Percentiles rank a stretch among this genome's conserved stretches.
These are phyloP conservation scores for Saccharomycopsis microspora DNA, from an alignment of 805 yeast genomes.

Conservation along the genomic window DNA sequence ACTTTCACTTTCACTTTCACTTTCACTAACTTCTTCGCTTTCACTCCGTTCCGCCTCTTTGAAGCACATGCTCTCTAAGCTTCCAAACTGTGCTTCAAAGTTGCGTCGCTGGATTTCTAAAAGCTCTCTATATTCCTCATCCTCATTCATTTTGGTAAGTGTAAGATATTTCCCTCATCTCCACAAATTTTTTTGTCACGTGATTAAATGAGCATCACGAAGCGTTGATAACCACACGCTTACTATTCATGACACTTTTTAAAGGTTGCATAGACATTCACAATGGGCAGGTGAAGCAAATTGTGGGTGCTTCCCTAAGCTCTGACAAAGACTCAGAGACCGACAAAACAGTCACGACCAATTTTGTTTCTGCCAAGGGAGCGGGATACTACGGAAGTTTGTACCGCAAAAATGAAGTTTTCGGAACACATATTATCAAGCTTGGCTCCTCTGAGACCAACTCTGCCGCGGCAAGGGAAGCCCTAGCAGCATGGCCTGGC, in stretches of 20 bases:
- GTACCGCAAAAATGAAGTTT: constrained; percentile 45
- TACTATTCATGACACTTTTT: constrained; percentile 58
- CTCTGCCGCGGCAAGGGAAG: constrained; percentile 72
- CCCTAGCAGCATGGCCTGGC: constrained; percentile 63
- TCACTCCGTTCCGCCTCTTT: constrained; percentile 30
- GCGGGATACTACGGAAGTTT: constrained; percentile 65
- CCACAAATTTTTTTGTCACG: not conserved
- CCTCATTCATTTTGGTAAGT: not conserved
- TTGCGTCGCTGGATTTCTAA: constrained; percentile 43
- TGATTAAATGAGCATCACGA: not conserved
- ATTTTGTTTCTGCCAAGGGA: constrained; percentile 68
- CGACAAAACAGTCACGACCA: constrained; percentile 40
- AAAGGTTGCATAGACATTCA: constrained; percentile 95
- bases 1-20: constrained; percentile 2
- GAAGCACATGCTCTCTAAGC: constrained; percentile 41
- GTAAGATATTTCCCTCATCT: too few relatives aligned
- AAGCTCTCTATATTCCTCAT: not conserved
- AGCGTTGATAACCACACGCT: not conserved
- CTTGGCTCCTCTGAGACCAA: constrained; percentile 68
- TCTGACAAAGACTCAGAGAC: constrained; percentile 36
- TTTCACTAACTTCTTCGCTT: not conserved
- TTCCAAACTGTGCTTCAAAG: constrained; percentile 57
- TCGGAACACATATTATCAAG: constrained; percentile 89
- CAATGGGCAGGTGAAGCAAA: constrained; percentile 90
- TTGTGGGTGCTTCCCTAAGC: constrained; percentile 84